Conservation (phyloP, 2,329 filamentous ascomycete genomes). For the Arachnomyces sp. region DNA sequence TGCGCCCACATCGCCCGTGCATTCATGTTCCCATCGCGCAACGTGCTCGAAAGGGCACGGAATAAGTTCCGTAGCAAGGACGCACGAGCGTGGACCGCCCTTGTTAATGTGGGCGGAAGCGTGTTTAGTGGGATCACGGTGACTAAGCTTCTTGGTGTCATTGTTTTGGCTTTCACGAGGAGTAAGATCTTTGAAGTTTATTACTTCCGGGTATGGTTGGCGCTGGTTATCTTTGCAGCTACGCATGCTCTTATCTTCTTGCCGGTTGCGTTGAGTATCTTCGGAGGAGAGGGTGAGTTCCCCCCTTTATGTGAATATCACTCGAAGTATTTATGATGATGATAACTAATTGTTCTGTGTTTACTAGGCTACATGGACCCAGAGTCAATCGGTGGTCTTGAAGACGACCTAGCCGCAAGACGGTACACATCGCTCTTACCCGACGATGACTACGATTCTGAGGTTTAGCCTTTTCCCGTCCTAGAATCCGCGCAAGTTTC, state of each 20-base stretch:
- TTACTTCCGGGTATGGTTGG: slow-evolving; percentile 95
- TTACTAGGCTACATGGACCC: slow-evolving; percentile 67
- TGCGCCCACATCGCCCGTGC: slow-evolving; percentile 94
- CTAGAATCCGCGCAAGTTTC: slow-evolving; percentile 2
- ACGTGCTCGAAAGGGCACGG: slow-evolving; percentile 71
- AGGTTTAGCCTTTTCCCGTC: slow-evolving; percentile 32
- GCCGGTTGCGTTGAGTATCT: slow-evolving; percentile 76
- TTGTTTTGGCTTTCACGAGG: slow-evolving; percentile 83
- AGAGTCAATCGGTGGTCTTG: slow-evolving; percentile 77
- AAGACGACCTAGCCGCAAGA: slow-evolving; percentile 75
- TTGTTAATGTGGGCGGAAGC: slow-evolving; percentile 88
- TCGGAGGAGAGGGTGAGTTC: slow-evolving; percentile 64
- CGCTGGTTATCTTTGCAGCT: slow-evolving; percentile 81
- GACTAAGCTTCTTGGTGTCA: slow-evolving; percentile 88
- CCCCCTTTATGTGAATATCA: not conserved
- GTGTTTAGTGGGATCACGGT: slow-evolving; percentile 96
- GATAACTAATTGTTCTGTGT: slow-evolving; percentile 10
- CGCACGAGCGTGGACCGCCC: slow-evolving; percentile 80
- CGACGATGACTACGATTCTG: slow-evolving; percentile 69
- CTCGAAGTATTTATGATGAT: not conserved
- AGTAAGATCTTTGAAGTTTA: slow-evolving; percentile 99
- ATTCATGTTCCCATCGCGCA: slow-evolving; percentile 83
- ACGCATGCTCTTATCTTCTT: slow-evolving; percentile 84
- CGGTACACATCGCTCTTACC: slow-evolving; percentile 69
- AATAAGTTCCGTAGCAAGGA: slow-evolving; percentile 72